A percentile compares a stretch with the other conserved stretches of the same genome.
These are phyloP conservation scores for Fraxinus latifolia DNA, from an alignment of 305 asterid species.

Conservation along the genomic window DNA sequence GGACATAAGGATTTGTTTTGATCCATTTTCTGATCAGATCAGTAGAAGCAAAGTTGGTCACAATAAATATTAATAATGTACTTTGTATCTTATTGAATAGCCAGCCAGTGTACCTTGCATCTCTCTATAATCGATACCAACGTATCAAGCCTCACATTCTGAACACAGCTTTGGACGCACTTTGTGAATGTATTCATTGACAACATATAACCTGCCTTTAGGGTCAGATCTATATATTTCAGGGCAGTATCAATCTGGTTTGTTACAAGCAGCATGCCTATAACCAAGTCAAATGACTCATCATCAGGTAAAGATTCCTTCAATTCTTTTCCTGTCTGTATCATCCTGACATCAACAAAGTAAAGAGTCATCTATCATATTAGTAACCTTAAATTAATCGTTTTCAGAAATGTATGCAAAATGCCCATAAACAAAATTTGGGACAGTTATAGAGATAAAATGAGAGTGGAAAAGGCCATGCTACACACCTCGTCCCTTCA, in stretches of 20 bases:
- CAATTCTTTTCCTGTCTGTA: constrained; percentile 49
- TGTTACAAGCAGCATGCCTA: constrained; percentile 50
- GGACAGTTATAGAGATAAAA: constrained; percentile 2
- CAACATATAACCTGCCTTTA: constrained; percentile 62
- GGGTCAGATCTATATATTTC: constrained; percentile 50
- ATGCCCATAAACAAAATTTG: background rate
- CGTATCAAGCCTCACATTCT: constrained; percentile 51
- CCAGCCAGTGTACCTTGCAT: constrained; percentile 64
- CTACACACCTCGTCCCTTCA: background rate
- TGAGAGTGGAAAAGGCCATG: background rate
- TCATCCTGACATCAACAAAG: constrained; percentile 59
- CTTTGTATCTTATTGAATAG: constrained; percentile 18
- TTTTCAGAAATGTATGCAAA: background rate
- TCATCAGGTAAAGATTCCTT: constrained; percentile 72
- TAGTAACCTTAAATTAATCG: constrained; percentile 18
- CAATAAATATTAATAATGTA: constrained; percentile 14
- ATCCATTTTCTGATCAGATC: constrained; percentile 67
- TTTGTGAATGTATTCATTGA: constrained; percentile 48
- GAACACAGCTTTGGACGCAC: constrained; percentile 48
- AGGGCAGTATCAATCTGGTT: constrained; percentile 56
- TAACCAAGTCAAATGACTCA: constrained; percentile 67
- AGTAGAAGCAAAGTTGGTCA: constrained; percentile 23
- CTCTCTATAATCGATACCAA: constrained; percentile 63
- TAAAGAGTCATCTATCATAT: constrained; percentile 27
- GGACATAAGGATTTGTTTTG: constrained; percentile 71